These are phyloP conservation scores for Elsinoe arachidis DNA, from an alignment of 2,329 filamentous ascomycete genomes.

Conservation along the genomic window DNA sequence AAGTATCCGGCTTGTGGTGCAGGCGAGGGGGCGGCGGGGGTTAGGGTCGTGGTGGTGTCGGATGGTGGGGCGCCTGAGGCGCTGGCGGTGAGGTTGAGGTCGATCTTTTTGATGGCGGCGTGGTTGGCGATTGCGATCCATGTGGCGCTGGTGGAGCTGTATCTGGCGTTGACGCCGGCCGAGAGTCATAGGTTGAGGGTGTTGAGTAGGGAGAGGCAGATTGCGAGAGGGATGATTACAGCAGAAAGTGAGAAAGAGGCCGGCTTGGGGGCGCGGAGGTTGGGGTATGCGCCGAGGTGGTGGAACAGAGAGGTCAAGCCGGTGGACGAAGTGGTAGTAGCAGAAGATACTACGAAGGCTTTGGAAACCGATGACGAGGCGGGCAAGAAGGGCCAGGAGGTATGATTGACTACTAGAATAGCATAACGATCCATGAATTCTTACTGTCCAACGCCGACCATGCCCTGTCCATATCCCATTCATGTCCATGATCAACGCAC, in stretches of 20 bases:
- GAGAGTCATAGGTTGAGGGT: slow-evolving; percentile 47
- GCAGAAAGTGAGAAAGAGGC: not conserved
- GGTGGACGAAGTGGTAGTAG: not conserved
- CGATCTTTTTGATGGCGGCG: slow-evolving; percentile 44
- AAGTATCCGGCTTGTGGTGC: slow-evolving; percentile 32
- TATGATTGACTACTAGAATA: not conserved
- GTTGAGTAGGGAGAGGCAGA: slow-evolving; percentile 49
- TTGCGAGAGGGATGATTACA: slow-evolving; percentile 38
- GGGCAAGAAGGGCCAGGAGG: not conserved
- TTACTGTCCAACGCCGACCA: not conserved
- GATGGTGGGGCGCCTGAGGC: slow-evolving; percentile 21
- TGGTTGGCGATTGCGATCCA: slow-evolving; percentile 49
- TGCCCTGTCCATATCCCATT: not conserved
- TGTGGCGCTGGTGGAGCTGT: slow-evolving; percentile 32
- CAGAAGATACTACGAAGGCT: not conserved
- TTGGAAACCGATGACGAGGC: not conserved
- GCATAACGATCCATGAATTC: not conserved
- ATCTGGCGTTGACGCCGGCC: slow-evolving; percentile 45
- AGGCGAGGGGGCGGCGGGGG: not conserved
- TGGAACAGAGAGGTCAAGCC: not conserved
- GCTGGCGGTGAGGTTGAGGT: slow-evolving; percentile 37
- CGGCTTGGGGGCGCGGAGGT: not conserved
- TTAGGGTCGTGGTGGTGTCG: not conserved
- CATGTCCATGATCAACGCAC: not conserved
- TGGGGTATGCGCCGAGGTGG: not conserved